Evolutionary conservation across 2,329 filamentous ascomycete genomes (phyloP).

Genomic region (Hypoxylon rubiginosum): DNA sequence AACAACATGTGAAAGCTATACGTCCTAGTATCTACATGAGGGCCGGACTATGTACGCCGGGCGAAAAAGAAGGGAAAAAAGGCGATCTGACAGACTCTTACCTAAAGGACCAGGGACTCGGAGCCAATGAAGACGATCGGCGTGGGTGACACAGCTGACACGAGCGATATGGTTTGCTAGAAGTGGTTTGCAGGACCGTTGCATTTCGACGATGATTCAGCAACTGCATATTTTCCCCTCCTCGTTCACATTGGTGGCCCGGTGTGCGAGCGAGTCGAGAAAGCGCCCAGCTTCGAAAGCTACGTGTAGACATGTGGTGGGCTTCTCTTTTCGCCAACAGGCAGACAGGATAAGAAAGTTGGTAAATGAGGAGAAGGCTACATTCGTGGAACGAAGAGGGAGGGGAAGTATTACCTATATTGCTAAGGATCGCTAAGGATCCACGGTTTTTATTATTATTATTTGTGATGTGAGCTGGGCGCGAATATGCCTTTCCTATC

Average conservation of each 20-base stretch:
- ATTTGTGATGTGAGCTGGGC: neutral
- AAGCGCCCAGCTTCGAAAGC: constrained; percentile 13
- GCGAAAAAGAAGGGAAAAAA: constrained; percentile 10
- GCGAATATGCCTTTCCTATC: neutral
- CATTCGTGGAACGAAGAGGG: constrained; percentile 13
- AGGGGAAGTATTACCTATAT: constrained; percentile 12
- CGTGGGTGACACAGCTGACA: constrained; percentile 28
- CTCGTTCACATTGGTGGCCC: neutral
- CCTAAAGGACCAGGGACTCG: constrained; percentile 7
- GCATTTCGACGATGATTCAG: constrained; percentile 30
- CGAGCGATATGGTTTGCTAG: constrained; percentile 31
- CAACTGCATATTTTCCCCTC: neutral
- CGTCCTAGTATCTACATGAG: neutral
- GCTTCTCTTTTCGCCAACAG: constrained; percentile 4
- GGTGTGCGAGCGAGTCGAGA: constrained; percentile 16
- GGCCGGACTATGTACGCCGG: constrained; percentile 22
- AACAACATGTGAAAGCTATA: constrained; percentile 15
- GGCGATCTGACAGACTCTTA: constrained; percentile 17
- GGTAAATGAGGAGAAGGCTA: constrained; percentile 19
- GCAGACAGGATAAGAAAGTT: neutral
- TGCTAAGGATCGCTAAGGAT: constrained; percentile 1
- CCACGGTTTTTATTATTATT: neutral
- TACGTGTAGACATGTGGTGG: constrained; percentile 20
- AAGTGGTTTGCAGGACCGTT: constrained; percentile 3
- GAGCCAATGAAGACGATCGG: constrained; percentile 24